A percentile compares a stretch with the other conserved stretches of the same genome.
Evolutionary conservation across 345 rosid species (phyloP).

Genomic region (Linum trigynum): DNA sequence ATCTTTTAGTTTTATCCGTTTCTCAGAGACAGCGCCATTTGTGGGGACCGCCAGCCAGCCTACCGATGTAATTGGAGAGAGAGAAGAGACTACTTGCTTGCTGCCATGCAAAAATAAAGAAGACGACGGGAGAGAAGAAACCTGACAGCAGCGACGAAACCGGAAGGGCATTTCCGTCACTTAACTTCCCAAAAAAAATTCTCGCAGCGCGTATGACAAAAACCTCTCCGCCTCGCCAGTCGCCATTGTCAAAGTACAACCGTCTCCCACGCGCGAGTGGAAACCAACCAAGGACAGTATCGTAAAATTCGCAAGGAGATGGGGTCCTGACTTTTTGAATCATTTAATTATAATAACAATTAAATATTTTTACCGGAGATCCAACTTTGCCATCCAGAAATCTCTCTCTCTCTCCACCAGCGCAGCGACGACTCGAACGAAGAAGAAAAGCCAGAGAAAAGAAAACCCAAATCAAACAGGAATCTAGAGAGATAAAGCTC

Average conservation of each 20-base stretch:
- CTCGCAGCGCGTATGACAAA: not conserved
- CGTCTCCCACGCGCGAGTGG: not conserved
- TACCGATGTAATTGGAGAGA: not conserved
- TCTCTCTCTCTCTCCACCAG: not conserved
- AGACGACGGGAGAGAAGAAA: no score
- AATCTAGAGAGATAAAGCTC: conserved; percentile 5
- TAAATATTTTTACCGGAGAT: not conserved
- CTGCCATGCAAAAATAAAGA: not conserved
- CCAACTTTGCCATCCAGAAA: conserved; percentile 6
- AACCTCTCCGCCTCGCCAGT: not conserved
- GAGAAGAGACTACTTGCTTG: not conserved
- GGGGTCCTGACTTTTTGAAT: not conserved
- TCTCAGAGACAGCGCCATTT: not conserved
- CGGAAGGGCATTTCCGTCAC: not conserved
- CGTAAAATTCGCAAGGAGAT: not conserved
- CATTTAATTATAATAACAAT: not conserved
- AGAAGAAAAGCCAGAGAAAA: not conserved
- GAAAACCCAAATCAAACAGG: not conserved
- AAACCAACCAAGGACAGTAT: not conserved
- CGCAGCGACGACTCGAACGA: not conserved
- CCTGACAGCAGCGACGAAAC: not conserved
- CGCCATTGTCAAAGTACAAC: not conserved
- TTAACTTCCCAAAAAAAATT: no score
- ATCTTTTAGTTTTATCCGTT: not conserved
- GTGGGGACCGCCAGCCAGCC: not conserved